These are phyloP conservation scores for Ustanciosporium gigantosporum DNA, from an alignment of 1,284 basidiomycete species.

Conservation along the genomic window DNA sequence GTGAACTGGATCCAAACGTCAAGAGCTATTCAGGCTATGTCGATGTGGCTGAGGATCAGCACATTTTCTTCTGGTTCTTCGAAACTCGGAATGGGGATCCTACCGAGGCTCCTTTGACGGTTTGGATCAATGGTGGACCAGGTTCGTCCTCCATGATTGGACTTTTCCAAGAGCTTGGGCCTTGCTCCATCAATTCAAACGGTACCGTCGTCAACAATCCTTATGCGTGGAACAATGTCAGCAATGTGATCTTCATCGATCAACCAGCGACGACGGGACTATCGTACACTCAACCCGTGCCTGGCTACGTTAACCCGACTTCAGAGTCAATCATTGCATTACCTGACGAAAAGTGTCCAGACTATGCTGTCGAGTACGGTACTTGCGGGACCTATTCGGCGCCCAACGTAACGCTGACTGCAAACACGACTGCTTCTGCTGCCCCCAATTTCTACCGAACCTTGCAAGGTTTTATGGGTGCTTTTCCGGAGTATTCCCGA, in stretches of 20 bases:
- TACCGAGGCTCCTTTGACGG: slow-evolving; percentile 24
- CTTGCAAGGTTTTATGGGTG: slow-evolving; percentile 64
- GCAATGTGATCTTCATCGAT: slow-evolving; percentile 76
- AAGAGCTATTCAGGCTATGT: slow-evolving; percentile 67
- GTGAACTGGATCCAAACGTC: slow-evolving; percentile 73
- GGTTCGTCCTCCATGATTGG: slow-evolving; percentile 73
- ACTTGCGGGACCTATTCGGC: slow-evolving; percentile 42
- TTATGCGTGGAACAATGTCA: slow-evolving; percentile 70
- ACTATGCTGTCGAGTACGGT: slow-evolving; percentile 19
- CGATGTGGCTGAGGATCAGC: slow-evolving; percentile 31
- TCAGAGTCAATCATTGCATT: slow-evolving; percentile 17
- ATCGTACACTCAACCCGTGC: slow-evolving; percentile 35
- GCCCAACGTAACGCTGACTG: slow-evolving; percentile 32
- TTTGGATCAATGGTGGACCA: slow-evolving; percentile 61
- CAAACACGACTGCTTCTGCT: slow-evolving; percentile 40
- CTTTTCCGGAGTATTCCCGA: slow-evolving; percentile 39
- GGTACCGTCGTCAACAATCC: slow-evolving; percentile 68
- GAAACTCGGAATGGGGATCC: slow-evolving; percentile 39
- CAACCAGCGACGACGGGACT: slow-evolving; percentile 65
- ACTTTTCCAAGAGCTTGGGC: slow-evolving; percentile 72
- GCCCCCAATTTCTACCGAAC: slow-evolving; percentile 64
- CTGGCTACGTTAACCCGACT: slow-evolving; percentile 31
- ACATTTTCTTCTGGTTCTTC: slow-evolving; percentile 51
- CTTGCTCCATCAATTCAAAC: slow-evolving; percentile 70
- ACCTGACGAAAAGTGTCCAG: slow-evolving; percentile 28